Conservation (phyloP, 306 rosid species). For the Glycyrrhiza uralensis region DNA sequence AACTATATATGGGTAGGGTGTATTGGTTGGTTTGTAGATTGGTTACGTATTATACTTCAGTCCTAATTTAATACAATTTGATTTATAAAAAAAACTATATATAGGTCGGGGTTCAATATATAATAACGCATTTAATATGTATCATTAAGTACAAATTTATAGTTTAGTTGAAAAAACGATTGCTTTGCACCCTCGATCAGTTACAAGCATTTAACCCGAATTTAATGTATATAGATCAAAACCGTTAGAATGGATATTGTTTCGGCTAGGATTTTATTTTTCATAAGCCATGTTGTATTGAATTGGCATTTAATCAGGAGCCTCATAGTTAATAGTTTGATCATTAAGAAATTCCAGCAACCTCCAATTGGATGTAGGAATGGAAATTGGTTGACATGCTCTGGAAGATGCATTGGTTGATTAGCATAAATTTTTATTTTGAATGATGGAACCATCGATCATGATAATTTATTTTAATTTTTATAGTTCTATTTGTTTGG, state of each 20-base stretch:
- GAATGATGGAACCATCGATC: neutral
- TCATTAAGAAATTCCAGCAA: neutral
- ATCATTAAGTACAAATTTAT: no score
- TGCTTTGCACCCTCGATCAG: neutral
- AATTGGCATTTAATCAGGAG: neutral
- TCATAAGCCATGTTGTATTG: neutral
- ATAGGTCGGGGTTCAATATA: no score
- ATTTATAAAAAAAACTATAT: no score
- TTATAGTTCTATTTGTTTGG: neutral
- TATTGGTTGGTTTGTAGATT: no score
- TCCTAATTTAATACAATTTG: no score
- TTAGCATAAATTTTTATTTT: neutral
- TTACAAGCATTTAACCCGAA: neutral
- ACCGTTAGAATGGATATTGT: no score
- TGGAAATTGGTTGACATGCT: conserved; percentile 20
- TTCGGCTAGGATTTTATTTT: neutral
- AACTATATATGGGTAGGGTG: no score
- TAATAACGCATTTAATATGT: no score
- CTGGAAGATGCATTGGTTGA: conserved; percentile 18
- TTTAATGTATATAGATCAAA: no score
- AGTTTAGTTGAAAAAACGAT: neutral
- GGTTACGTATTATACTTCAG: no score
- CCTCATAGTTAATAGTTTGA: neutral
- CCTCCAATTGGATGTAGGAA: conserved; percentile 12
- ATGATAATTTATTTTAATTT: conserved; percentile 6